phyloP scores from a whole-genome alignment of 2,329 filamentous ascomycete species.

The Moelleriella libera region DNA sequence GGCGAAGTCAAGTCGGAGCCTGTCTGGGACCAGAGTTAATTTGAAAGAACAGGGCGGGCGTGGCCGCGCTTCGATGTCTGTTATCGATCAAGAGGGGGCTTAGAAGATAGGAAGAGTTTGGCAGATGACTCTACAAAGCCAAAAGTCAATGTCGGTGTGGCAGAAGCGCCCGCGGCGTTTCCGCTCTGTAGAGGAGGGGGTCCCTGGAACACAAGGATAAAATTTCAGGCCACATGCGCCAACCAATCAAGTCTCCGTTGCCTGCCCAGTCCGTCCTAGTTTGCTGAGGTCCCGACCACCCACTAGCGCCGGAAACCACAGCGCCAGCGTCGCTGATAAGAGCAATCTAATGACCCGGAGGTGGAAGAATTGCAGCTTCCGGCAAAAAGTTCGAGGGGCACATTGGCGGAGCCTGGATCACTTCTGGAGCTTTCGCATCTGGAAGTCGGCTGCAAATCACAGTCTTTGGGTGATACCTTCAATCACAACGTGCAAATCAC shows the following conservation, averaged over 20 bases:
- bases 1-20: no score
- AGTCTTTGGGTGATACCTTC: no score
- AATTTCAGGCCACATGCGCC: slow-evolving; percentile 6
- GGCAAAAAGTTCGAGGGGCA: slow-evolving; percentile 16
- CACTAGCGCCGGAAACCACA: neutral
- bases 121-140: neutral
- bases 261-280: no score
- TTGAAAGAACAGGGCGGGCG: no score
- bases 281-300: no score
- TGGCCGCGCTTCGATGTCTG: neutral
- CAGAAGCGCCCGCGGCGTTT: neutral
- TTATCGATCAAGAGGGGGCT: neutral
- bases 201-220: slow-evolving; percentile 4
- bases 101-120: neutral
- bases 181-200: slow-evolving; percentile 6
- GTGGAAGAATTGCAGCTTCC: slow-evolving; percentile 14
- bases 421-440: no score
- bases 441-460: no score
- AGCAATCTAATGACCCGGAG: slow-evolving; percentile 5
- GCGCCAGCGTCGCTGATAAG: neutral
- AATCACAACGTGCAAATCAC: no score
- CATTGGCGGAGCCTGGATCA: neutral
- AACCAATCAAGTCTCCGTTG: slow-evolving; percentile 6
- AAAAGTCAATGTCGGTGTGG: neutral
- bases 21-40: no score